Percentiles rank a stretch among this genome's conserved stretches.
Conservation (phyloP, 257 asterid genomes). For the Solanum sejunctum region DNA sequence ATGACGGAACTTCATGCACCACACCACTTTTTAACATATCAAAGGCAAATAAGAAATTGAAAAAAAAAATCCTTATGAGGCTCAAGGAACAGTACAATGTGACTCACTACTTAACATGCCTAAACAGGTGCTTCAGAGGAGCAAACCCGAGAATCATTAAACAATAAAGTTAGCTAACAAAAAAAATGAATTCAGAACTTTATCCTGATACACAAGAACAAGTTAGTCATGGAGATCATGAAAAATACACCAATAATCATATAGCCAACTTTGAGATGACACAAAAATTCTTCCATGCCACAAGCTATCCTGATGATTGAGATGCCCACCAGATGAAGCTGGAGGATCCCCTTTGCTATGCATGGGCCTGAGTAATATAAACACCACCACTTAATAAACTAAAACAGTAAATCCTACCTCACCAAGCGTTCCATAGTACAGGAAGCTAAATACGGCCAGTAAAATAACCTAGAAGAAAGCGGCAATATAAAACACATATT, state of each 20-base stretch:
- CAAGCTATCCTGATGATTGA: slow-evolving; percentile 16
- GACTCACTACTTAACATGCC: not conserved
- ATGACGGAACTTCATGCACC: not conserved
- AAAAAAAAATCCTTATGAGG: not conserved
- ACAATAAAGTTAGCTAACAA: not conserved
- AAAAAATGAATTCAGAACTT: not conserved
- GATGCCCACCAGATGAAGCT: slow-evolving; percentile 34
- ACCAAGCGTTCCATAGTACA: slow-evolving; percentile 8
- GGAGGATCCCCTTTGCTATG: slow-evolving; percentile 33
- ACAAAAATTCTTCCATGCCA: slow-evolving; percentile 23
- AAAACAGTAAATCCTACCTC: slow-evolving; percentile 1
- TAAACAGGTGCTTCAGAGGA: not conserved
- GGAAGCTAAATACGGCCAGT: not conserved
- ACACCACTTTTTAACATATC: not conserved
- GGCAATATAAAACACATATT: not conserved
- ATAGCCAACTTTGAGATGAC: slow-evolving; percentile 11
- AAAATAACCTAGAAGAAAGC: not conserved
- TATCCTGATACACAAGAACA: not conserved
- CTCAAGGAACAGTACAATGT: not conserved
- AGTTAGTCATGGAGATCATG: not conserved
- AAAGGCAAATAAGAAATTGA: not conserved
- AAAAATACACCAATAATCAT: not conserved
- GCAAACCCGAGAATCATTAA: not conserved
- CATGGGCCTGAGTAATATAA: slow-evolving; percentile 33
- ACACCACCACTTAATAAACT: slow-evolving; percentile 17